Evolutionary conservation across 192 early-diverging fungal genomes (phyloP), one percentile per base, ranked within the genome.

Genomic region (Rhizophagus prolifer): DNA sequence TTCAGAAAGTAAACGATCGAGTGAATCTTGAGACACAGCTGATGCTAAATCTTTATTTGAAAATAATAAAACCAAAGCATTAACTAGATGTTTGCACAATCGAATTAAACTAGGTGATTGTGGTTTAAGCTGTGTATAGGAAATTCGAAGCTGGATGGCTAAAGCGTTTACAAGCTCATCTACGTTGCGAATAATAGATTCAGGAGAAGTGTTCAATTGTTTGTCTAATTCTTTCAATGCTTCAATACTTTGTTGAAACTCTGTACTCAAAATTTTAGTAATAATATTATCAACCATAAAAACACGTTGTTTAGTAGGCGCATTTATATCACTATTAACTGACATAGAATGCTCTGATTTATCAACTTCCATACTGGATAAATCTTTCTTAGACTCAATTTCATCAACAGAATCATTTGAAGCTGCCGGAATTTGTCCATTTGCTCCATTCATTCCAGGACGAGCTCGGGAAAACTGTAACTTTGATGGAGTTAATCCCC

Each of bases 21-120:
- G 75, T 0, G 92, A 70, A 16, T 90, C 88, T 30, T 87, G 86
- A 7, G 85, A 85, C 8, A 94, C 91, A 34, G 82, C 82, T 38
- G 75, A 72, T 1, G 96, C 93, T 60, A 96, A 80, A 16, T 89
- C 82, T 23, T 87, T 81, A 75, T 90, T 89, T 3, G 86, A 82
- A 77, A 98, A 99, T 30, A 97, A 78, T 14, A 89, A 84, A 7
- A 95, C 90, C 28, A 97, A 85, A 34, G 93, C 83, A 77, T 89
- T 92, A 50, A 94, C 85, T 14, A 95, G 79, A 68, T 95, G 90
- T 83, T 94, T 94, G 79, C 94, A 95, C 9, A 97, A 80, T 16
- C 94, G 82, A 46, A 82, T 84, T 10, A 90, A 84, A 4, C 83
- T 71, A 13, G 85, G 81, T 36, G 83, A 85, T 30, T 79, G 72